Base-by-base conservation (phyloP, 306 rosid species). In the Lathyrus tuberosus region DNA sequence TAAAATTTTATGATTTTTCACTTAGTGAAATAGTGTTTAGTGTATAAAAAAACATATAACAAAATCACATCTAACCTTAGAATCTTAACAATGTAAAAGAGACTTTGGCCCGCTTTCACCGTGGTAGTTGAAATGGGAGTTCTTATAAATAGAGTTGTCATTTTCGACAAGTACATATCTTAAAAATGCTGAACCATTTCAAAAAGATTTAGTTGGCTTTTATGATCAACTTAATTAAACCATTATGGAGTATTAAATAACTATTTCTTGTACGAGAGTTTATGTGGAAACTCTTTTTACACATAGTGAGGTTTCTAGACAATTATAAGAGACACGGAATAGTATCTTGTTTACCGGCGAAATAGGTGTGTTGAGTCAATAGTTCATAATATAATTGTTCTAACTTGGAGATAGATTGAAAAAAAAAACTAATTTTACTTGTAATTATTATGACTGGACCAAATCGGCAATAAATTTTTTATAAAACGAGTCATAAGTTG, bases 251-350 rank as follows among this genome's bases (percentile, higher is more conserved):
- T 31, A 24, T 53, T 22, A 53, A 18, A 53, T 53, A 53, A 52
- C 4, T 20, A 52, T 49, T 49, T 49, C 8, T 52, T 52, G 30
- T 18, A 49, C 3, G 17, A 17, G 3, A 17, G 5, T 17, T 49
- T 47, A 16, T 47, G 22, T 48, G n/a, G 9, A 49, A 16, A 49
- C 11, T 9, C 2, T 1, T 24, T 24, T 24, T 11, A 54, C 37
- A 11, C 61, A 24, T 52, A 20, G 3, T 11, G n/a, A 22, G 10
- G 8, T 12, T 12, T 54, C 16, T 3, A 54, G 26, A n/a, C 14
- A 54, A 24, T 24, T 24, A 31, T 58, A 44, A 60, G 58, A 47
- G 33, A n/a, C n/a, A n/a, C n/a, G n/a, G n/a, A n/a, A n/a, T n/a
- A n/a, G n/a, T n/a, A n/a, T n/a, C n/a, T n/a, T n/a, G n/a, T n/a